These are phyloP conservation scores for Azolla pinnata DNA, from an alignment of 75 land plant species.

Conservation along the genomic window DNA sequence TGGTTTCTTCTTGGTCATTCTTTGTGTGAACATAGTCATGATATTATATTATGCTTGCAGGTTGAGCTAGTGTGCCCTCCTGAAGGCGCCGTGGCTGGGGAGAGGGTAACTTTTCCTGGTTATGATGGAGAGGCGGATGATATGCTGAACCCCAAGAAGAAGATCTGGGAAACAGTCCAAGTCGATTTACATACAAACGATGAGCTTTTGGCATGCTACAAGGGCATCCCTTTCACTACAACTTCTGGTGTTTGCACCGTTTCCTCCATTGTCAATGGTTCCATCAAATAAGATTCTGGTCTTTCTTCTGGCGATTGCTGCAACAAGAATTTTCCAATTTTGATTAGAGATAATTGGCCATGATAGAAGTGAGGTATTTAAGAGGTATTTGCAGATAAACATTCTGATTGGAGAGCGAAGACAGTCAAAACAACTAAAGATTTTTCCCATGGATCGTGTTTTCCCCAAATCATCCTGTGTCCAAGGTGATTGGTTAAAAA, in stretches of 20 bases:
- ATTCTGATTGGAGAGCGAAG: too few species aligned
- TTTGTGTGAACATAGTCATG: too few species aligned
- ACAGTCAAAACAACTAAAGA: too few species aligned
- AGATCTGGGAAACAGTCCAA: slow-evolving; percentile 87
- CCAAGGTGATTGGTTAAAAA: too few species aligned
- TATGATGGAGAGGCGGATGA: slow-evolving; percentile 69
- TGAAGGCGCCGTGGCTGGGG: slow-evolving; percentile 58
- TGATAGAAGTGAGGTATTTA: too few species aligned
- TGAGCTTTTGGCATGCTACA: slow-evolving; percentile 67
- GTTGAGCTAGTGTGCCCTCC: slow-evolving; percentile 86
- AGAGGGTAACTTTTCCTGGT: slow-evolving; percentile 75
- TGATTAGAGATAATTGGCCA: too few species aligned
- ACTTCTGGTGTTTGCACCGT: slow-evolving; percentile 83
- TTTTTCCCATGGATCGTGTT: too few species aligned
- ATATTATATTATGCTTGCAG: slow-evolving; percentile 10
- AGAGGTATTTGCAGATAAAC: too few species aligned
- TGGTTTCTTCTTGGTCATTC: neutral
- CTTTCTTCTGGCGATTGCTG: too few species aligned
- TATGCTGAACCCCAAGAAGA: slow-evolving; percentile 86
- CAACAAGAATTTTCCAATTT: too few species aligned
- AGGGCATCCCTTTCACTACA: slow-evolving; percentile 76
- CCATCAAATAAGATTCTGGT: slow-evolving; percentile 46
- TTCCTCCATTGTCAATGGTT: slow-evolving; percentile 52
- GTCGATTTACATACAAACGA: slow-evolving; percentile 47
- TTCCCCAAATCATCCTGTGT: too few species aligned